Conservation (phyloP, 2,329 filamentous ascomycete genomes). For the Fonsecaea nubica region DNA sequence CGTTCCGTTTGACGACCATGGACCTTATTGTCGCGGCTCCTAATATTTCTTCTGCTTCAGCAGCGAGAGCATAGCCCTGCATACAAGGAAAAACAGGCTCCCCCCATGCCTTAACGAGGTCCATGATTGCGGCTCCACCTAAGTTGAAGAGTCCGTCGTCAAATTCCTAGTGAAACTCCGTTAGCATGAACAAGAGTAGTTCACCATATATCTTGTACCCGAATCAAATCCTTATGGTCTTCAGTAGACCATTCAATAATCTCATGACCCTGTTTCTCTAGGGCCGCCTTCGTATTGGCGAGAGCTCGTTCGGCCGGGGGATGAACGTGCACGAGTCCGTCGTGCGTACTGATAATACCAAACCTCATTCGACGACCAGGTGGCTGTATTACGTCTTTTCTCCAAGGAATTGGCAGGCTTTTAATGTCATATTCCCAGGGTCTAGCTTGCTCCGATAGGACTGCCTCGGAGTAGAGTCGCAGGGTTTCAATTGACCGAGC, state of each 20-base stretch:
- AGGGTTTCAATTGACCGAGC: slow-evolving; percentile 45
- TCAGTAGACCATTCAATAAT: slow-evolving; percentile 45
- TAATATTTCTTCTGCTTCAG: slow-evolving; percentile 38
- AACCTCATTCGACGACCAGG: slow-evolving; percentile 48
- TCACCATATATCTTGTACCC: slow-evolving; percentile 21
- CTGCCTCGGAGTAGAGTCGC: slow-evolving; percentile 47
- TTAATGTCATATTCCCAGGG: slow-evolving; percentile 51
- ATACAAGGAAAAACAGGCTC: slow-evolving; percentile 42
- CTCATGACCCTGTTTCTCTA: slow-evolving; percentile 48
- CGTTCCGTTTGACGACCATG: slow-evolving; percentile 42
- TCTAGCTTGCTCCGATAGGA: slow-evolving; percentile 43
- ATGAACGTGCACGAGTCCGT: slow-evolving; percentile 47
- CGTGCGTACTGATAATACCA: slow-evolving; percentile 47
- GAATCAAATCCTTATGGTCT: slow-evolving; percentile 44
- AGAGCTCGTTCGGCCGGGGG: slow-evolving; percentile 49
- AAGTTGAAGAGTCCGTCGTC: slow-evolving; percentile 35
- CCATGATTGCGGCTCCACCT: slow-evolving; percentile 40
- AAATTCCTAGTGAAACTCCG: too few relatives aligned
- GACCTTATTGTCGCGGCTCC: slow-evolving; percentile 42
- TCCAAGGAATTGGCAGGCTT: slow-evolving; percentile 49
- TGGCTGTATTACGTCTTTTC: slow-evolving; percentile 44
- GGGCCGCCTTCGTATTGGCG: slow-evolving; percentile 43
- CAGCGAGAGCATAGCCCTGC: slow-evolving; percentile 37
- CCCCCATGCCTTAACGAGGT: slow-evolving; percentile 39
- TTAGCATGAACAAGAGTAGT: too few relatives aligned